A percentile compares a stretch with the other conserved stretches of the same genome.
These are phyloP conservation scores for Cupressus sempervirens DNA, from an alignment of 75 land plant species.

Conservation along the genomic window DNA sequence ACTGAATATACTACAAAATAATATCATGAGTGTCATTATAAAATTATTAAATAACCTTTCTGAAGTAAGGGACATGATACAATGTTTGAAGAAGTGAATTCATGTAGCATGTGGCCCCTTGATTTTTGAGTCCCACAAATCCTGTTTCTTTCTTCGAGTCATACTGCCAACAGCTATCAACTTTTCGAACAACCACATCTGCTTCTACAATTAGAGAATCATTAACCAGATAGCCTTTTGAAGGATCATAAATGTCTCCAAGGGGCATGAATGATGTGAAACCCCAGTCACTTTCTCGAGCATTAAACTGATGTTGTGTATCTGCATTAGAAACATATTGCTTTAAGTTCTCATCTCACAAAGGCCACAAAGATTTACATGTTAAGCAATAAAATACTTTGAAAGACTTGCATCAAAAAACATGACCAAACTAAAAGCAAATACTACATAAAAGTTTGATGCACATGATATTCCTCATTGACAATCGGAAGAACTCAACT, in stretches of 20 bases:
- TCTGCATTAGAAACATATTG: conserved; percentile 39
- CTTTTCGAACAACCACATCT: conserved; percentile 75
- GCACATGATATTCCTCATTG: background rate
- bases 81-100: conserved; percentile 94
- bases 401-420: background rate
- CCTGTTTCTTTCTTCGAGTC: conserved; percentile 99
- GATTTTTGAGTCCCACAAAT: conserved; percentile 95
- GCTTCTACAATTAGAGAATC: conserved; percentile 78
- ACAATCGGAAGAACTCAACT: background rate
- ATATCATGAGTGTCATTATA: background rate
- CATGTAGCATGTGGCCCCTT: conserved; percentile 99
- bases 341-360: background rate
- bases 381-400: background rate
- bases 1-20: background rate
- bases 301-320: conserved; percentile 91
- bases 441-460: background rate
- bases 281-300: conserved; percentile 95
- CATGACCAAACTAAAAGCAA: background rate
- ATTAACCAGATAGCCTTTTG: conserved; percentile 78
- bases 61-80: conserved; percentile 88
- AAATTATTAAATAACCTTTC: conserved; percentile 57
- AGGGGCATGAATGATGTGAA: conserved; percentile 96
- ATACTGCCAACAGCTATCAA: conserved; percentile 75
- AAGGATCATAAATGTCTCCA: conserved; percentile 74
- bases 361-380: background rate